phyloP scores from a whole-genome alignment of 352 stramenopile genomes.

The Phytophthora meadii region DNA sequence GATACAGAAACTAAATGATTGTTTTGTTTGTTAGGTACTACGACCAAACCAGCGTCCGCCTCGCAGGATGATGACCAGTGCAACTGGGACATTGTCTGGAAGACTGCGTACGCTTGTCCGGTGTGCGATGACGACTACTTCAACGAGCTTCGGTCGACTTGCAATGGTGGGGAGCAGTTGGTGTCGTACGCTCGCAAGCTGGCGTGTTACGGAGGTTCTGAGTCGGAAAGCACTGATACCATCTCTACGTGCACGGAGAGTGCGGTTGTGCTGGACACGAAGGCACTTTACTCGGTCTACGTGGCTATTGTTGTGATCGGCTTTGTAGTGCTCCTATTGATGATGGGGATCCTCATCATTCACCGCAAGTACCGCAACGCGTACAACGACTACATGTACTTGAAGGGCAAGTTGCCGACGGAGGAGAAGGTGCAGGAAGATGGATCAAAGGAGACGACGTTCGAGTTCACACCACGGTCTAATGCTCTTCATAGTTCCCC shows the following conservation, averaged over 20 bases:
- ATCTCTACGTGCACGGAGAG: constrained; percentile 70
- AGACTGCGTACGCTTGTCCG: constrained; percentile 72
- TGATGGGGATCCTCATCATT: constrained; percentile 71
- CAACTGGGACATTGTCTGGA: constrained; percentile 68
- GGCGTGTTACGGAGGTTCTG: constrained; percentile 64
- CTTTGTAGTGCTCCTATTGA: constrained; percentile 70
- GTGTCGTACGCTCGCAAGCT: constrained; percentile 63
- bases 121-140: constrained; percentile 73
- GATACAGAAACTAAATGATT: neutral
- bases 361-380: constrained; percentile 82
- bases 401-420: constrained; percentile 79
- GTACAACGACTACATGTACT: constrained; percentile 86
- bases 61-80: constrained; percentile 58
- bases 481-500: constrained; percentile 61
- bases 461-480: constrained; percentile 74
- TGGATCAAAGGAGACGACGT: constrained; percentile 73
- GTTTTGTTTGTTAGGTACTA: constrained; percentile 46
- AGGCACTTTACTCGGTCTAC: constrained; percentile 80
- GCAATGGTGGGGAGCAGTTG: constrained; percentile 61
- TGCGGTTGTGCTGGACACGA: constrained; percentile 74
- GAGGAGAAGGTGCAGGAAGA: constrained; percentile 62
- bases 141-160: constrained; percentile 66
- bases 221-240: constrained; percentile 46
- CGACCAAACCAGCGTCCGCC: constrained; percentile 37
- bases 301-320: constrained; percentile 65